A percentile compares a stretch with the other conserved stretches of the same genome.
Conservation (phyloP, 768 basidiomycete genomes). For the Lentinula edodes region DNA sequence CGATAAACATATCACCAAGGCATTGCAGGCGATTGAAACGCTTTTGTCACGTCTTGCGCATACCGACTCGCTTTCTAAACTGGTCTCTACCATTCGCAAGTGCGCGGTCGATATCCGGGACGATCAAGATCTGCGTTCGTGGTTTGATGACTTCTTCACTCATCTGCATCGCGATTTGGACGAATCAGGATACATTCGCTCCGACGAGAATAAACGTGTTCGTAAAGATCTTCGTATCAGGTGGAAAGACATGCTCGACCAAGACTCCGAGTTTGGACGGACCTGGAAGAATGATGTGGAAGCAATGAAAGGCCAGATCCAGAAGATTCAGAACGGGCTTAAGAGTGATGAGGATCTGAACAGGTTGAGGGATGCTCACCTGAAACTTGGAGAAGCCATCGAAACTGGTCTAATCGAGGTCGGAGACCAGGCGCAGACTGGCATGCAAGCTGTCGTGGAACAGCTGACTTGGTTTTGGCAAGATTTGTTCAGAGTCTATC, state of each 20-base stretch:
- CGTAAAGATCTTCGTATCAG: constrained; percentile 40
- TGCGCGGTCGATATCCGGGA: constrained; percentile 45
- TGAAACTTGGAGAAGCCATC: constrained; percentile 42
- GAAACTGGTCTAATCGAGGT: constrained; percentile 33
- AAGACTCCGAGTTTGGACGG: constrained; percentile 31
- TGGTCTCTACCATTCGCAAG: constrained; percentile 34
- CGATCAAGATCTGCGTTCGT: constrained; percentile 47
- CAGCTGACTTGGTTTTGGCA: constrained; percentile 74
- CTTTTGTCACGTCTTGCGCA: constrained; percentile 49
- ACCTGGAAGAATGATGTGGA: constrained; percentile 52
- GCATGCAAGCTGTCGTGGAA: constrained; percentile 49
- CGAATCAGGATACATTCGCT: constrained; percentile 46
- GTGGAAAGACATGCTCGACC: constrained; percentile 46
- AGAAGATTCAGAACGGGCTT: constrained; percentile 39
- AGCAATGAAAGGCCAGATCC: constrained; percentile 37
- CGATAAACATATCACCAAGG: constrained; percentile 55
- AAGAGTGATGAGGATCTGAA: constrained; percentile 44
- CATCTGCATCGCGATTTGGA: constrained; percentile 41
- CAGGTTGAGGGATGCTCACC: constrained; percentile 41
- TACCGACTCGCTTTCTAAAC: constrained; percentile 40
- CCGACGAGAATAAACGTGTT: constrained; percentile 37
- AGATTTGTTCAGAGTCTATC: constrained; percentile 76
- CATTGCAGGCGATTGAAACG: constrained; percentile 41
- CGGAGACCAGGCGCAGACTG: constrained; percentile 30
- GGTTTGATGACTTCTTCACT: constrained; percentile 50